A percentile compares a stretch with the other conserved stretches of the same genome.
Evolutionary conservation across 768 basidiomycete genomes (phyloP).

Genomic region (Calocera viscosa): DNA sequence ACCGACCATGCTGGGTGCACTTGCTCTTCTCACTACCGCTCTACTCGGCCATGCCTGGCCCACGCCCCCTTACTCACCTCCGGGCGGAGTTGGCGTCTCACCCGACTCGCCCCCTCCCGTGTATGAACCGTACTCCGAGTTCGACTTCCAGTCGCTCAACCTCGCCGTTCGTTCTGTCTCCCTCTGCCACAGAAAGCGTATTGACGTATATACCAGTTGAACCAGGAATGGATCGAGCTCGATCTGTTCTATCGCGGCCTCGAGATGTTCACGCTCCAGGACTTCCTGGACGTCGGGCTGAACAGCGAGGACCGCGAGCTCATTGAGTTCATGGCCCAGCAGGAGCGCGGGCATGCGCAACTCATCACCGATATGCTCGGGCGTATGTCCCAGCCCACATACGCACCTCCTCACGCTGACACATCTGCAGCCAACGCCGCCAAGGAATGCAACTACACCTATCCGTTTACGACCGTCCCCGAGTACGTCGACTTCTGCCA

Average conservation of each 20-base stretch:
- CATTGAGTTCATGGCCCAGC: slow-evolving; percentile 51
- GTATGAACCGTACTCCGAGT: slow-evolving; percentile 30
- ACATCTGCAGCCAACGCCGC: slow-evolving; percentile 29
- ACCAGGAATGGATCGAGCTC: slow-evolving; percentile 53
- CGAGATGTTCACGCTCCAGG: slow-evolving; percentile 39
- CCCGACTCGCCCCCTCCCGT: slow-evolving; percentile 20
- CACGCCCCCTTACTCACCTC: background rate
- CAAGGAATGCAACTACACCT: slow-evolving; percentile 45
- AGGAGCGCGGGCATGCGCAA: slow-evolving; percentile 50
- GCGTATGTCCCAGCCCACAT: slow-evolving; percentile 21
- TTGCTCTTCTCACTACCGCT: background rate
- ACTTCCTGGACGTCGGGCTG: slow-evolving; percentile 46
- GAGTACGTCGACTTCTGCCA: slow-evolving; percentile 52
- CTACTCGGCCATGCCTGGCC: background rate
- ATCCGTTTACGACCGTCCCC: slow-evolving; percentile 43
- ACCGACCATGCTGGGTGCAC: background rate
- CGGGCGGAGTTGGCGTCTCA: slow-evolving; percentile 8
- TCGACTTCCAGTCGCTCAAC: slow-evolving; percentile 41
- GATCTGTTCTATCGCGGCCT: slow-evolving; percentile 44
- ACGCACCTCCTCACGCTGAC: slow-evolving; percentile 7
- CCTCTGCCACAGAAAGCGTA: background rate
- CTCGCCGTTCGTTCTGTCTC: background rate
- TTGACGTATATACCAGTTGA: slow-evolving; percentile 23
- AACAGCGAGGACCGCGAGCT: slow-evolving; percentile 41
- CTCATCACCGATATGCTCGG: slow-evolving; percentile 42